Evolutionary conservation across 345 rosid species (phyloP), one percentile per base, ranked within the genome.

Genomic region (Lagerstroemia speciosa): DNA sequence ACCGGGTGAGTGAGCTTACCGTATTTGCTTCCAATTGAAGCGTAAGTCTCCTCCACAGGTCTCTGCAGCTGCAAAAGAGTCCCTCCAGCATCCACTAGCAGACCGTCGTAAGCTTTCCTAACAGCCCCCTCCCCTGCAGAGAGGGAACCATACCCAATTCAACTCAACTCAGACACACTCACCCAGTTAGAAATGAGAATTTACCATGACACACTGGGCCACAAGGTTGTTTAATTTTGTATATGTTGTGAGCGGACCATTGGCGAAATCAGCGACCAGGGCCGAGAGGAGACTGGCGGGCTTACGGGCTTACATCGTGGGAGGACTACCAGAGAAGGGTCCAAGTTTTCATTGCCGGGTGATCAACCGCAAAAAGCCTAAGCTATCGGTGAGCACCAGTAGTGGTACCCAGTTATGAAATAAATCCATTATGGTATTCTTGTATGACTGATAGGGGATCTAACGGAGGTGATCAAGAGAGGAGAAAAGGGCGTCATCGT

Each of bases 1-100:
- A 2, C 52, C 5, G 34, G 41, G 70, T 66, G 66, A 65, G 24
- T 15, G 66, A 83, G 74, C 78, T 73, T 65, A 92, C 98, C 95
- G 61, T 88, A 88, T 84, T 87, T 90, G 37, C 71, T 77, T 33
- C 93, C 98, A 65, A 93, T 80, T 45, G 96, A 80, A 63, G 92
- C 85, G 66, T 93, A 90, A 37, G 86, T 86, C 71, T 93, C 87
- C 67, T 85, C 89, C 5, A 93, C 97, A 24, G 98, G 98, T 29
- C 73, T 76, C 15, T 88, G 43, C 75, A 93, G 70, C 63, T 88
- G 98, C 82, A 93, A 72, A 71, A 93, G 96, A 36, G 98, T 93
- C 37, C 97, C 97, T 43, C 96, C 97, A 22, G 97, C 96, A 71
- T 92, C 96, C 82, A 92, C 75, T 76, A 92, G 72, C 69, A 93